Base-by-base conservation (phyloP, 2,329 filamentous ascomycete genomes). In the Didymella keratinophila region DNA sequence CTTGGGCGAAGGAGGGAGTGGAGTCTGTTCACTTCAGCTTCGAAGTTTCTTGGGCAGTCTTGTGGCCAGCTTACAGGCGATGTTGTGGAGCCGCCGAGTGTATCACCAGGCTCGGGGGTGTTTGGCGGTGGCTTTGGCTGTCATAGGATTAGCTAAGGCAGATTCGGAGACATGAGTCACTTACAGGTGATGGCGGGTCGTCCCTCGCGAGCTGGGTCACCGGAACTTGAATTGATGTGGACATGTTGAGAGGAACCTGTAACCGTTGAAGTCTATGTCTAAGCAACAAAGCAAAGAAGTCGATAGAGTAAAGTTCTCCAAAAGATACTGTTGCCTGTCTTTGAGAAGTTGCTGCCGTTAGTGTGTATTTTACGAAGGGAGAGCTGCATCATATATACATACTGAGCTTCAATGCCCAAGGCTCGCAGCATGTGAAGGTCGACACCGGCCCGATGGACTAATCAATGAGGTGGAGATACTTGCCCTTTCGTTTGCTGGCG, bases 111-210 rank as follows among this genome's bases (percentile, higher is more conserved):
- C 41, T 43, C 39, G 8, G 51, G 43, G 18, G 21, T 47, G 25
- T 54, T 47, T 23, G 51, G 43, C 11, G 51, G 51, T 32, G 51
- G 34, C 34, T 21, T 54, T 16, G 51, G 43, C 51, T 54, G 34
- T 4, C 1, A 34, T 2, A 3, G 2, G 6, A 7, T 54, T 20
- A 47, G 34, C 16, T 25, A 6, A 14, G 2, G 9, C 16, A 2
- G 3, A 36, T 3, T 8, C 21, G 9, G 6, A 18, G 11, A 4
- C 10, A 4, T 4, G 23, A 10, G 39, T 39, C 2, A 37, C 52
- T 36, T 36, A 49, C 44, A 37, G 45, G 45, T 16, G 37, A 49
- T 25, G 43, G 45, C 9, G 45, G 45, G 9, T 48, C 52, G 21
- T 55, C 39, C 27, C n/a, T 50, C 28, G 34, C 20, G 46, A 49